A percentile compares a stretch with the other conserved stretches of the same genome.
Conservation (phyloP, 2,329 filamentous ascomycete species). For the Sclerotinia minor region DNA sequence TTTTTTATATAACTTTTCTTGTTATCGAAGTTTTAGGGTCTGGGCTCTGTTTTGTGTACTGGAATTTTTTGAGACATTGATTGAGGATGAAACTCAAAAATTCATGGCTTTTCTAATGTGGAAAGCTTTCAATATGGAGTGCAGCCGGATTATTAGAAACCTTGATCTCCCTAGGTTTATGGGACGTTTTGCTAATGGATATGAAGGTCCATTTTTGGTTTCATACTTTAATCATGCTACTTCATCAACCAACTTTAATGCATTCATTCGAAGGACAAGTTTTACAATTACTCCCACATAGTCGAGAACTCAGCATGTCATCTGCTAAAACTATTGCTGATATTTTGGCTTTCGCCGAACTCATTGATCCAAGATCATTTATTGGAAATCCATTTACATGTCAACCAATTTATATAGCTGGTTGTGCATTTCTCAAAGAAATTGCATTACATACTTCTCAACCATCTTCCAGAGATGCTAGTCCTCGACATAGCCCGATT, state of each 20-base stretch:
- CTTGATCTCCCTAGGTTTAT: neutral
- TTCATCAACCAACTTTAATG: slow-evolving; percentile 80
- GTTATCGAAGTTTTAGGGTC: no score
- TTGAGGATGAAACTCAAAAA: no score
- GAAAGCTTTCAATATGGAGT: no score
- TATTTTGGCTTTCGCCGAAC: slow-evolving; percentile 80
- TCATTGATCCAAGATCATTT: slow-evolving; percentile 82
- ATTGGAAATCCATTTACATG: slow-evolving; percentile 87
- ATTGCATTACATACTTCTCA: slow-evolving; percentile 69
- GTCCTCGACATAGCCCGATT: slow-evolving; percentile 31
- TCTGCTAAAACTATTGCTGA: slow-evolving; percentile 84
- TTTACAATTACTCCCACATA: slow-evolving; percentile 75
- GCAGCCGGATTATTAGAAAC: no score
- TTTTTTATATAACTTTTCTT: neutral
- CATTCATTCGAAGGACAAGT: slow-evolving; percentile 71
- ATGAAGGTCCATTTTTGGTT: slow-evolving; percentile 79
- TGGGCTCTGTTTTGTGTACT: no score
- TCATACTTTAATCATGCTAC: slow-evolving; percentile 78
- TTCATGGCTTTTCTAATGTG: no score
- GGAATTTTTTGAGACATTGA: no score
- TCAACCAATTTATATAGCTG: slow-evolving; percentile 88
- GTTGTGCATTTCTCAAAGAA: slow-evolving; percentile 85
- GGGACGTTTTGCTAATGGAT: slow-evolving; percentile 70
- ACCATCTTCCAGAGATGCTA: slow-evolving; percentile 58
- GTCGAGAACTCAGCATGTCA: slow-evolving; percentile 60